phyloP scores from a whole-genome alignment of 495 filamentous ascomycete genomes.

The Neurospora hispaniola region DNA sequence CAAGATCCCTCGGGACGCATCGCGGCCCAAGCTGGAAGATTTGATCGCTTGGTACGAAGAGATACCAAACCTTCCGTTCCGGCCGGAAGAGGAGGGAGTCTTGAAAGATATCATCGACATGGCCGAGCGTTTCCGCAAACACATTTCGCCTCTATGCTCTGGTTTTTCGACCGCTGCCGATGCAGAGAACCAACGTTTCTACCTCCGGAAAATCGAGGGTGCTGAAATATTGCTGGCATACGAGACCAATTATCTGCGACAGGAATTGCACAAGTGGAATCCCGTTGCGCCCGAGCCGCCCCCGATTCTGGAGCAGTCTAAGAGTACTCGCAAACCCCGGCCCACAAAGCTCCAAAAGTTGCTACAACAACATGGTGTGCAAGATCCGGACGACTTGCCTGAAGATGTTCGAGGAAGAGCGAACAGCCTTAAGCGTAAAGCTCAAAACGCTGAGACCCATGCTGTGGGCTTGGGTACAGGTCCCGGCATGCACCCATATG shows the following conservation, averaged over 20 bases:
- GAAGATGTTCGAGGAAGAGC: conserved; percentile 67
- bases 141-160: conserved; percentile 66
- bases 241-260: conserved; percentile 95
- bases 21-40: conserved; percentile 91
- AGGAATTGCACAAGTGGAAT: conserved; percentile 92
- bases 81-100: conserved; percentile 86
- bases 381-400: conserved; percentile 80
- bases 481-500: conserved; percentile 24
- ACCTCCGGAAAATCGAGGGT: conserved; percentile 94
- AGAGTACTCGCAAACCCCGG: conserved; percentile 92
- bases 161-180: conserved; percentile 74
- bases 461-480: conserved; percentile 23
- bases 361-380: conserved; percentile 75
- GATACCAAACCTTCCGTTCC: conserved; percentile 75
- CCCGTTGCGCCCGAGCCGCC: conserved; percentile 82
- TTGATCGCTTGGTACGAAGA: conserved; percentile 81
- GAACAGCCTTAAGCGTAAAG: conserved; percentile 50
- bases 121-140: conserved; percentile 73
- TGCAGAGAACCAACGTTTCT: conserved; percentile 85
- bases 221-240: conserved; percentile 86
- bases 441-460: conserved; percentile 34
- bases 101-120: conserved; percentile 75
- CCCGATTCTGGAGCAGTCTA: conserved; percentile 69
- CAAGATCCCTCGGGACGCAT: conserved; percentile 97
- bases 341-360: conserved; percentile 97